phyloP scores from a whole-genome alignment of 331 rosid genomes.

The Dryas integrifolia region DNA sequence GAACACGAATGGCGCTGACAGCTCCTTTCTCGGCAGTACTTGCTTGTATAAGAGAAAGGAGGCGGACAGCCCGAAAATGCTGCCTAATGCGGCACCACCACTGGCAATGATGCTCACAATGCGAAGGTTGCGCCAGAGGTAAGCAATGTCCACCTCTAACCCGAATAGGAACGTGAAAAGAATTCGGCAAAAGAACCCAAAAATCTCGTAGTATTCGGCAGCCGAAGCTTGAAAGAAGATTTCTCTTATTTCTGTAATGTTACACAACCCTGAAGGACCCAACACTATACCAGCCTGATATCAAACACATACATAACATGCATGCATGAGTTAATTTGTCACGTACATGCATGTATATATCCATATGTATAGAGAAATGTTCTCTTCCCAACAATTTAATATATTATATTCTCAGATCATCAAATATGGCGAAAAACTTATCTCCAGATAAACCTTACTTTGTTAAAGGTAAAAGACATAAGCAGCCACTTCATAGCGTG shows the following conservation, averaged over 20 bases:
- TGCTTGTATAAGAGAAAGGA: constrained; percentile 52
- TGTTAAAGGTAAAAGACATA: too few species aligned
- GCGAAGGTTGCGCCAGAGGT: constrained; percentile 39
- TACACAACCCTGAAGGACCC: constrained; percentile 73
- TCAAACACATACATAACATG: background rate
- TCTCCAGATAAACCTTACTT: too few species aligned
- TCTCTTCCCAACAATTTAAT: too few species aligned
- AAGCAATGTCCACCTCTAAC: constrained; percentile 57
- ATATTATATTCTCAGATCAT: background rate
- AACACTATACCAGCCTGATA: constrained; percentile 78
- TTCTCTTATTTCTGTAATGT: constrained; percentile 31
- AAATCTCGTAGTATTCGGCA: constrained; percentile 73
- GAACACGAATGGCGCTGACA: constrained; percentile 27
- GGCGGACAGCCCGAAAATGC: constrained; percentile 47
- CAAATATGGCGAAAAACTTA: background rate
- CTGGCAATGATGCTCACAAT: constrained; percentile 40
- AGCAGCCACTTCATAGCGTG: too few species aligned
- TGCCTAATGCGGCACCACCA: constrained; percentile 55
- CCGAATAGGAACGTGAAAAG: constrained; percentile 86
- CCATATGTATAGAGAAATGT: too few species aligned
- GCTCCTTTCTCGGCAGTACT: constrained; percentile 12
- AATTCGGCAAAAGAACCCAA: constrained; percentile 82
- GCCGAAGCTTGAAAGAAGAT: constrained; percentile 62
- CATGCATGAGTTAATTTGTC: background rate
- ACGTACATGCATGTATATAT: background rate